These are phyloP conservation scores for Barnettozyma populi DNA, from an alignment of 805 yeast species.

Conservation along the genomic window DNA sequence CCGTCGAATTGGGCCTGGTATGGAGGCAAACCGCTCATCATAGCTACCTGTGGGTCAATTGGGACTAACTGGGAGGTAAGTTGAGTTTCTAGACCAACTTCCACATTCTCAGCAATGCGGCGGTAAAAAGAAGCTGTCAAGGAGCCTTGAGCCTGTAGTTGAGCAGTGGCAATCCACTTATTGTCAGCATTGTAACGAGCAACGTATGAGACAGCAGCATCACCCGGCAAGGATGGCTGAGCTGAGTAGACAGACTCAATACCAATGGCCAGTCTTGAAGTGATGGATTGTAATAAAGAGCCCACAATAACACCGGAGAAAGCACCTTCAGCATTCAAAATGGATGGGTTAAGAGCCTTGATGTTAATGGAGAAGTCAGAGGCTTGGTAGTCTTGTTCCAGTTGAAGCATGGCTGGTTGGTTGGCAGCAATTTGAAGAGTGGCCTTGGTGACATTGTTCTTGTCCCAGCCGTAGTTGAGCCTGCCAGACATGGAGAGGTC, in stretches of 20 bases:
- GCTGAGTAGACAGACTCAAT: slow-evolving; percentile 85
- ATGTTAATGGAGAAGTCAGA: slow-evolving; percentile 82
- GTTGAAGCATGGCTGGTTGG: slow-evolving; percentile 90
- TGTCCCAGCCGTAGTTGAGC: slow-evolving; percentile 86
- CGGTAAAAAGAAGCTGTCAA: slow-evolving; percentile 89
- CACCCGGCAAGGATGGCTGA: slow-evolving; percentile 75
- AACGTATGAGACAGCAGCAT: slow-evolving; percentile 83
- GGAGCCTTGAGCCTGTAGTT: slow-evolving; percentile 89
- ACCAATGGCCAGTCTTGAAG: slow-evolving; percentile 82
- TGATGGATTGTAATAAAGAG: slow-evolving; percentile 82
- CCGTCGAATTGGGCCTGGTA: slow-evolving; percentile 86
- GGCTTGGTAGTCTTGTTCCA: slow-evolving; percentile 94
- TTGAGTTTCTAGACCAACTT: slow-evolving; percentile 89
- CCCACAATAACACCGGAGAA: slow-evolving; percentile 92
- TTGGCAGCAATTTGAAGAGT: slow-evolving; percentile 83
- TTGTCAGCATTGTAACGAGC: slow-evolving; percentile 83
- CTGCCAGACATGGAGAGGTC: slow-evolving; percentile 84
- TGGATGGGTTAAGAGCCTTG: slow-evolving; percentile 85
- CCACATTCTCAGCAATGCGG: slow-evolving; percentile 86
- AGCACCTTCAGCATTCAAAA: slow-evolving; percentile 52
- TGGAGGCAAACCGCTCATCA: slow-evolving; percentile 76
- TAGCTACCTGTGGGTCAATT: slow-evolving; percentile 51
- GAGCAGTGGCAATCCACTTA: slow-evolving; percentile 88
- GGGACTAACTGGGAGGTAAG: slow-evolving; percentile 72
- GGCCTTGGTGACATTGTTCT: slow-evolving; percentile 69